Evolutionary conservation across 768 basidiomycete species (phyloP).

Genomic region (Paxillus involutus): DNA sequence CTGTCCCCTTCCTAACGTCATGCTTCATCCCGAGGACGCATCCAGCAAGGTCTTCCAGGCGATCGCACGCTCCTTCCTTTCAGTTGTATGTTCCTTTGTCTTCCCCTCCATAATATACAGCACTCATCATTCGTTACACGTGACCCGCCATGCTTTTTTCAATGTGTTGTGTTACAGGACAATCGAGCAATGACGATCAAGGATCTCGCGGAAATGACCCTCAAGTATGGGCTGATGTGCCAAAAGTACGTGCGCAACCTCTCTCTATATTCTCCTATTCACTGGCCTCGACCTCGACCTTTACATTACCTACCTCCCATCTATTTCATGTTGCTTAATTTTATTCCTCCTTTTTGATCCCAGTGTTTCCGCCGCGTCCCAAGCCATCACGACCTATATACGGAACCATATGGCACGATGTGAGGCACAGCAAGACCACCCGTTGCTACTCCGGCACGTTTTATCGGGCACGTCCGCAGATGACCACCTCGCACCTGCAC

Average conservation of each 20-base stretch:
- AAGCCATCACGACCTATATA: constrained; percentile 83
- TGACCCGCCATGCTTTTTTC: constrained; percentile 13
- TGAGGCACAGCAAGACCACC: constrained; percentile 67
- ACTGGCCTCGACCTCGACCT: constrained; percentile 6
- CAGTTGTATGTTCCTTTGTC: constrained; percentile 54
- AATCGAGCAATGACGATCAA: constrained; percentile 88
- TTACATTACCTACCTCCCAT: constrained; percentile 6
- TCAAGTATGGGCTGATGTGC: constrained; percentile 64
- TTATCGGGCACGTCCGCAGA: constrained; percentile 72
- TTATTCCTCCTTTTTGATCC: neutral
- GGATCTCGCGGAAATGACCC: constrained; percentile 73
- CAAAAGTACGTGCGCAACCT: constrained; percentile 59
- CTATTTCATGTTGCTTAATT: constrained; percentile 14
- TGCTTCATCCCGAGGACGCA: constrained; percentile 75
- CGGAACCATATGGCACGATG: constrained; percentile 72
- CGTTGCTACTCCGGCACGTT: constrained; percentile 68
- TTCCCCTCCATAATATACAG: constrained; percentile 6
- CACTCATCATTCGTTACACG: constrained; percentile 17
- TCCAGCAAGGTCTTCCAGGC: constrained; percentile 71
- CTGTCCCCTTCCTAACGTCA: constrained; percentile 64
- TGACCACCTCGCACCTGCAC: constrained; percentile 71
- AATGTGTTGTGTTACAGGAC: constrained; percentile 41
- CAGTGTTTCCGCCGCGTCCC: constrained; percentile 76
- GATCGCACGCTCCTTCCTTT: constrained; percentile 69
- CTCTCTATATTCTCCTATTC: constrained; percentile 14